Base-by-base conservation (phyloP, 345 rosid genomes). In the Citrus inodora region DNA sequence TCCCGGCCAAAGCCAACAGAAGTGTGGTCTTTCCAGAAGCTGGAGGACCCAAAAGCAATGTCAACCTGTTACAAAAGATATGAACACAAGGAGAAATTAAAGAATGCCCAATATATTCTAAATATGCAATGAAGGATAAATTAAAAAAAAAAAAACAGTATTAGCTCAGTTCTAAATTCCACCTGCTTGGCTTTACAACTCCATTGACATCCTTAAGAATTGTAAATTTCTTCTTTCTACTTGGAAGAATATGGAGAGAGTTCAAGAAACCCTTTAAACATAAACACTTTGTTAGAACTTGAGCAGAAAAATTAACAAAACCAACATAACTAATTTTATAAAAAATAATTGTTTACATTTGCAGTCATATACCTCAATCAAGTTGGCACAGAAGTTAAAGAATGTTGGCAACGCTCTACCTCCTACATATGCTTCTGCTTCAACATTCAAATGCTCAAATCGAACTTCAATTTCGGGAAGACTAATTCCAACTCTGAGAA, bases 41-140 rank as follows among this genome's bases (percentile, higher is more conserved):
- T 56, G 95, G 95, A 73, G 97, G 97, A 68, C 97, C 97, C 84
- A 93, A 80, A 65, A 93, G 94, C 86, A 93, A 71, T 63, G 95
- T 82, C 91, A 89, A 84, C 76, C 96, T 93, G 79, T 66, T 30
- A 73, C 21, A 55, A 25, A 7, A n/a, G 72, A 53, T 53, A 19
- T 51, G n/a, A 46, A 46, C 55, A 67, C 60, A 61, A 27, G 27
- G 7, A 75, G 25, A 24, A 24, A 56, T 0, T 53, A 16, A 6
- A 17, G n/a, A 37, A 42, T 37, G 27, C 6, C 70, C 7, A 9
- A n/a, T 53, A 21, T 21, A 66, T 66, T n/a, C 37, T 19, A 7
- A 19, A 65, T 65, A 21, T 65, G 42, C 13, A 19, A 2, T 19
- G 24, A n/a, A n/a, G 61, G 24, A 56, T 19, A 46, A 46, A 11